Conservation (phyloP, 2,329 filamentous ascomycete genomes). For the Beauveria sp. region DNA sequence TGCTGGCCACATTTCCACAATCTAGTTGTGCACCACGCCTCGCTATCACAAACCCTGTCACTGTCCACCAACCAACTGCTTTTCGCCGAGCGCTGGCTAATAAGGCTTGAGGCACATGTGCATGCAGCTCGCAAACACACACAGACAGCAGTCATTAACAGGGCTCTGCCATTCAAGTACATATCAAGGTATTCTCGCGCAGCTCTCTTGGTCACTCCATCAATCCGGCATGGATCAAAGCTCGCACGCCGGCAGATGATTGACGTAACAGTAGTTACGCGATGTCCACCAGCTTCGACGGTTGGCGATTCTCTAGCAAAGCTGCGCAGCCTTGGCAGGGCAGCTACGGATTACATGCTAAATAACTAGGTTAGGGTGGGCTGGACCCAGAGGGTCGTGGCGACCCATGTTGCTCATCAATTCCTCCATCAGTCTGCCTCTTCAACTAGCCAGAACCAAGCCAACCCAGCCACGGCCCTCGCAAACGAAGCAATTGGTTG, state of each 20-base stretch:
- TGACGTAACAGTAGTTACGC: too few species aligned
- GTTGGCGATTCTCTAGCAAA: background rate
- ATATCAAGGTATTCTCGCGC: background rate
- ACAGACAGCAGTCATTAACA: background rate
- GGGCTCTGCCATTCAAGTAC: too few species aligned
- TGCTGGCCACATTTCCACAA: background rate
- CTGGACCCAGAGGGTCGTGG: background rate
- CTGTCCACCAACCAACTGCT: background rate
- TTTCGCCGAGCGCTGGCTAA: background rate
- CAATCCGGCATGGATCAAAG: background rate
- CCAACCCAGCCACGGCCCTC: background rate
- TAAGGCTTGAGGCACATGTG: background rate
- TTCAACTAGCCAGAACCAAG: background rate
- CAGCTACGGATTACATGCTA: background rate
- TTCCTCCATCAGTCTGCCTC: background rate
- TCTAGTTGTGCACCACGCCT: background rate
- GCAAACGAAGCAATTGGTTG: too few species aligned
- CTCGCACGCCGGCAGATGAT: too few species aligned
- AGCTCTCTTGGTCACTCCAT: background rate
- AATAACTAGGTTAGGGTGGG: background rate
- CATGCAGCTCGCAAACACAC: background rate
- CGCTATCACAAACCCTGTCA: background rate
- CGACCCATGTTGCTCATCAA: background rate
- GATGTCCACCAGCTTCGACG: background rate
- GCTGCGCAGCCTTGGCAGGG: conserved; percentile 1